These are phyloP conservation scores for Mucor indicus DNA, from an alignment of 371 early-diverging fungal genomes.

Conservation along the genomic window DNA sequence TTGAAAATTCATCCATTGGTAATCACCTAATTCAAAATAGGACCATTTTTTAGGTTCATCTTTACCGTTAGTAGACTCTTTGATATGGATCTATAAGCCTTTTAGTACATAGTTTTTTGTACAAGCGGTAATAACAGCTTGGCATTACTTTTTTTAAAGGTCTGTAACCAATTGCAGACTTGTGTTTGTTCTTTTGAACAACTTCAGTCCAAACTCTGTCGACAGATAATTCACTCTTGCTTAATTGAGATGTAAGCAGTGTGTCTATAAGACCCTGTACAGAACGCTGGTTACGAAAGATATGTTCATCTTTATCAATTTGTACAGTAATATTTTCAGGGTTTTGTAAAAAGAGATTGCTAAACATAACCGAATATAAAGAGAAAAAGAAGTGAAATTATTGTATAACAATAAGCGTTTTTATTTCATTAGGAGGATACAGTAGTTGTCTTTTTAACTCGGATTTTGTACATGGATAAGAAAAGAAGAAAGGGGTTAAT, in stretches of 20 bases:
- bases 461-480: too few relatives aligned
- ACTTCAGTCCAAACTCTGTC: slow-evolving; percentile 39
- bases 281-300: slow-evolving; percentile 45
- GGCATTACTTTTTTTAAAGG: slow-evolving; percentile 44
- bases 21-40: slow-evolving; percentile 54
- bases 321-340: slow-evolving; percentile 37
- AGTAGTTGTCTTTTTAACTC: too few relatives aligned
- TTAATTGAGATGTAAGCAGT: slow-evolving; percentile 42
- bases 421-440: too few relatives aligned
- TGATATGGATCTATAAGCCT: slow-evolving; percentile 45
- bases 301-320: slow-evolving; percentile 41
- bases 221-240: slow-evolving; percentile 36
- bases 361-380: too few relatives aligned
- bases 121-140: too few relatives aligned
- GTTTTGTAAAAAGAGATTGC: slow-evolving; percentile 24
- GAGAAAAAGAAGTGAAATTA: too few relatives aligned
- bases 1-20: slow-evolving; percentile 46
- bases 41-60: slow-evolving; percentile 54
- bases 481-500: too few relatives aligned
- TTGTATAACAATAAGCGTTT: background rate
- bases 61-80: slow-evolving; percentile 25
- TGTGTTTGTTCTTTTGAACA: slow-evolving; percentile 34
- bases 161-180: slow-evolving; percentile 48
- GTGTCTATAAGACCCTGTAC: slow-evolving; percentile 35
- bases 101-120: too few relatives aligned